Evolutionary conservation across 1,139 yeast genomes (phyloP), one percentile per base, ranked within the genome.

Genomic region (Yamadazyma dushanensis): DNA sequence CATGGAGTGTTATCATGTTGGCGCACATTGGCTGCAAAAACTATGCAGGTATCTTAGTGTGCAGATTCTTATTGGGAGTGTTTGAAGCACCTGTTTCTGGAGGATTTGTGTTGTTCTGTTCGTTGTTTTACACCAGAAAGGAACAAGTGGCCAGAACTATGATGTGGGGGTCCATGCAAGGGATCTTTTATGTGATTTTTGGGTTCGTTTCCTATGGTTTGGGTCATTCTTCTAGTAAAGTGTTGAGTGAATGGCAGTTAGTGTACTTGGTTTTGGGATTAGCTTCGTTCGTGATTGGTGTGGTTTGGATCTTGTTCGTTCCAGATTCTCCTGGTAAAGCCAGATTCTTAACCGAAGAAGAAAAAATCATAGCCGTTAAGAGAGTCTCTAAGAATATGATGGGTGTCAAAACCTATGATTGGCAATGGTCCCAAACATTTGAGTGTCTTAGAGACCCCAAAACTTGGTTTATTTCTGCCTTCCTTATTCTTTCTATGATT

Each of bases 1-100:
- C 62, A 5, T 78, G 84, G 83, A 76, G 80, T 2, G 50, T 66
- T 5, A 61, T 74, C 5, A 53, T 78, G 31, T 62, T 72, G 26
- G 70, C 71, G 16, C 79, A 73, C 45, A 66, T 76, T 19, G 75
- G 76, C 3, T 50, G 55, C 19, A 45, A 34, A 4, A 51, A 55
- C 39, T 76, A 72, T 45, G 75, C 73, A 3, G 67, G 78, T 1
- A 57, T 75, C 29, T 56, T 78, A 53, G 66, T 70, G n/a, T 65
- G 73, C n/a, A 59, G 83, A 31, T 68, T 73, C 7, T 45, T 78
- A n/a, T 50, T 66, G 32, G 72, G 72, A 2, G 38, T 54, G 38
- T 50, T 59, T 31, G 73, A 66, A 43, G 63, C 68, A 2, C 53
- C 59, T 11, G 56, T 66, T 34, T 56, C 59, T 19, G 68, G 69